Evolutionary conservation across 805 yeast genomes (phyloP), one percentile per base, ranked within the genome.

Genomic region (Kurtzmaniella cleridarum): DNA sequence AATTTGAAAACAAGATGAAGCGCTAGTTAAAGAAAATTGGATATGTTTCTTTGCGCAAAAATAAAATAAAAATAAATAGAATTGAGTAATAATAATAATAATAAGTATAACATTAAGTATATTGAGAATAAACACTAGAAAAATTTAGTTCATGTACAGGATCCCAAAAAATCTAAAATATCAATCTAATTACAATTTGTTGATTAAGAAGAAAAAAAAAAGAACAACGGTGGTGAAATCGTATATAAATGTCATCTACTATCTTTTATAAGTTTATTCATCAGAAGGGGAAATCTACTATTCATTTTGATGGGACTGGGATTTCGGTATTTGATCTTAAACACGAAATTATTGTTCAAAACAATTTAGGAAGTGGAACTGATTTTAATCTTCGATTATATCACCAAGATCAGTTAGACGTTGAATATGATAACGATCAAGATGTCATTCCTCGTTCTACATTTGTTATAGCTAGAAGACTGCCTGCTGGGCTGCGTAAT

Each of bases 291-390:
- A 81, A 85, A 23, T 79, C 85, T 1, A 75, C 95, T 32, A 78
- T 93, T 20, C 74, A 81, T 34, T 93, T 93, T 55, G 98, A 93
- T 59, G 99, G 98, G 15, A 91, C 98, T 0, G 97, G 98, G 23
- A 79, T 93, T 31, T 87, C 95, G 2, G 95, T 90, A 1, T 93
- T 91, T 63, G 99, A 93, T 55, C 66, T 93, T 43, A 93, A 93
- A 62, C 80, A 91, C 44, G 98, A 93, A 50, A 88, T 93, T 37
- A 84, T 93, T 32, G 60, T 73, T 14, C 86, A 80, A 30, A 91
- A 90, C 60, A 84, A 79, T 50, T 69, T 93, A 12, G 88, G 90
- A 5, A 81, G 80, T 43, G 95, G 96, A 1, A 76, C 81, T 2
- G 96, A 87, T 54, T 89, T 90, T 51, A 93, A 87, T 55, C 64